These are phyloP conservation scores for Abelmoschus esculentus DNA, from an alignment of 345 rosid species.

Conservation along the genomic window DNA sequence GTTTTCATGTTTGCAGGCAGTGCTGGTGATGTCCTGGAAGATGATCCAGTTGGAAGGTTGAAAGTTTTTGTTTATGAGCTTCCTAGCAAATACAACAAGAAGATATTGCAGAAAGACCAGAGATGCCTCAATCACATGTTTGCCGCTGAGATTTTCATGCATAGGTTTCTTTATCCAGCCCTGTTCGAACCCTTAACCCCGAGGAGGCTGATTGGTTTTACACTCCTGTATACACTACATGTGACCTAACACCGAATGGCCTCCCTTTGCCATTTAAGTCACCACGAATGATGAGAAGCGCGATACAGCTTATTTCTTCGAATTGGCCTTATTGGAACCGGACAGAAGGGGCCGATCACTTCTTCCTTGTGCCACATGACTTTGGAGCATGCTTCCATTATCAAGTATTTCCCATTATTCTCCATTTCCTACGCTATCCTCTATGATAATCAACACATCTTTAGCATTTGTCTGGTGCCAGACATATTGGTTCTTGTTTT, in stretches of 20 bases:
- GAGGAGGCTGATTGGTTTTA: conserved; percentile 99
- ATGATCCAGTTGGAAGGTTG: conserved; percentile 87
- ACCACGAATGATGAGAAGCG: conserved; percentile 97
- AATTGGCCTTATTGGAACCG: conserved; percentile 98
- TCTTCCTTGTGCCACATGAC: conserved; percentile 91
- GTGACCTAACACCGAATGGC: conserved; percentile 92
- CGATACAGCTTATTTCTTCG: conserved; percentile 85
- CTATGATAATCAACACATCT: background rate
- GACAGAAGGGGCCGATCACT: conserved; percentile 93
- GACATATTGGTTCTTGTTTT: background rate
- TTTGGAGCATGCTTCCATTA: conserved; percentile 99
- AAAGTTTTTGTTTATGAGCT: conserved; percentile 93
- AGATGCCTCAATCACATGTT: conserved; percentile 97
- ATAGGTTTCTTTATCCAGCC: conserved; percentile 88
- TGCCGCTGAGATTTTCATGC: conserved; percentile 97
- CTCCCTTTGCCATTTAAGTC: conserved; percentile 93
- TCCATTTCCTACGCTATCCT: background rate
- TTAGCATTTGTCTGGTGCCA: background rate
- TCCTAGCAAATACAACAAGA: conserved; percentile 94
- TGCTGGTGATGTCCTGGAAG: conserved; percentile 98
- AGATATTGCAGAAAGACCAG: conserved; percentile 79
- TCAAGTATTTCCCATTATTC: conserved; percentile 28
- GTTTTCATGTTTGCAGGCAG: conserved; percentile 49
- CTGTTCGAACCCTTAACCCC: conserved; percentile 85
- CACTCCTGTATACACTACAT: conserved; percentile 87